A percentile compares a stretch with the other conserved stretches of the same genome.
Conservation (phyloP, 768 basidiomycete species). For the Amanita polypyramis region DNA sequence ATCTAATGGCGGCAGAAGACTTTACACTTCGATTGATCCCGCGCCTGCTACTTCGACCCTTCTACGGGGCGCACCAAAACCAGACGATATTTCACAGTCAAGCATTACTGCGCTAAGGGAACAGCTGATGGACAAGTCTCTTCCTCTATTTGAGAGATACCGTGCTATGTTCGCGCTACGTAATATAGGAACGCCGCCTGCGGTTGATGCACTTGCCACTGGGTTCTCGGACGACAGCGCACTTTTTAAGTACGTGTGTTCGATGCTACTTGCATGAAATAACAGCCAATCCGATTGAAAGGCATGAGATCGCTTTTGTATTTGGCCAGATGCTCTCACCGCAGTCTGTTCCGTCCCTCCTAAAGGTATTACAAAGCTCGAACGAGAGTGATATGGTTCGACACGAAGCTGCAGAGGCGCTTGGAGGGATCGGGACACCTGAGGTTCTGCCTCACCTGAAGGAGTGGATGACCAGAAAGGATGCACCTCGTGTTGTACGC, state of each 20-base stretch:
- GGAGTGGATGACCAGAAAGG: conserved; percentile 71
- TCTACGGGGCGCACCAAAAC: conserved; percentile 40
- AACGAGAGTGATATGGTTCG: conserved; percentile 93
- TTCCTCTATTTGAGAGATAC: conserved; percentile 86
- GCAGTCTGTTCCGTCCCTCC: conserved; percentile 77
- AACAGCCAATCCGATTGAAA: conserved; percentile 17
- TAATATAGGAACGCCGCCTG: conserved; percentile 78
- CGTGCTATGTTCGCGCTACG: conserved; percentile 97
- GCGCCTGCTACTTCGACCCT: conserved; percentile 70
- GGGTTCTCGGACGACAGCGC: conserved; percentile 87
- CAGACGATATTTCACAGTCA: conserved; percentile 35
- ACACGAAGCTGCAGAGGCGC: conserved; percentile 96
- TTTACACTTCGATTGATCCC: conserved; percentile 81
- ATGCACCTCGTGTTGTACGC: conserved; percentile 81
- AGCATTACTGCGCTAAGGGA: conserved; percentile 44
- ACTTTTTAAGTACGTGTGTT: conserved; percentile 75
- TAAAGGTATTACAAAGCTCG: conserved; percentile 62
- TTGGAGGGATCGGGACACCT: conserved; percentile 93
- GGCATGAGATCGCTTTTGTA: conserved; percentile 97
- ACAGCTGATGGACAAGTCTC: conserved; percentile 51
- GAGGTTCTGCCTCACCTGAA: conserved; percentile 82
- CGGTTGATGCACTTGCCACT: conserved; percentile 83
- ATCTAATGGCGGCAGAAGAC: conserved; percentile 24
- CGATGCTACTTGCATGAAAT: not conserved
- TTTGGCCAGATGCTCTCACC: conserved; percentile 91